These are phyloP conservation scores for Diutina ranongensis DNA, from an alignment of 1,139 yeast species.

Conservation along the genomic window DNA sequence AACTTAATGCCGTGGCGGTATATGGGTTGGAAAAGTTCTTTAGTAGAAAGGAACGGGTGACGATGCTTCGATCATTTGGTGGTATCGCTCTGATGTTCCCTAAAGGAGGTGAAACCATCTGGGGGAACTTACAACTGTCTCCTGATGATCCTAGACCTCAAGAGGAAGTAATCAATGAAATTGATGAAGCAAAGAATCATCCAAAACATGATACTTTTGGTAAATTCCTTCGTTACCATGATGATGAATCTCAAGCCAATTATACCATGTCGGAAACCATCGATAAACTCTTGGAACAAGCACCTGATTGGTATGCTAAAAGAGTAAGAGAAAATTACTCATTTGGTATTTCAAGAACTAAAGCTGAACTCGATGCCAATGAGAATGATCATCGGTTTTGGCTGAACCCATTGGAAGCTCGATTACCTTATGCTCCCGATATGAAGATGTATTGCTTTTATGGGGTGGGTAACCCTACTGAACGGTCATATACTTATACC, in stretches of 20 bases:
- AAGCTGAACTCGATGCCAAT: slow-evolving; percentile 48
- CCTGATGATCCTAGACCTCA: slow-evolving; percentile 44
- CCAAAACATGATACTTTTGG: slow-evolving; percentile 43
- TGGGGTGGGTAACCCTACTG: slow-evolving; percentile 94
- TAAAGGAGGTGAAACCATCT: slow-evolving; percentile 79
- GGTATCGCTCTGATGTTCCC: slow-evolving; percentile 95
- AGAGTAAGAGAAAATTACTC: slow-evolving; percentile 66
- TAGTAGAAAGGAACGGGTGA: slow-evolving; percentile 79
- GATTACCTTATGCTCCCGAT: slow-evolving; percentile 88
- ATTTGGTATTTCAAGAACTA: slow-evolving; percentile 57
- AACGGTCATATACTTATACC: slow-evolving; percentile 77
- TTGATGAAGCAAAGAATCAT: neutral
- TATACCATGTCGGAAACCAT: slow-evolving; percentile 58
- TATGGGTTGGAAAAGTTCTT: slow-evolving; percentile 92
- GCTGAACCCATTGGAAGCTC: slow-evolving; percentile 87
- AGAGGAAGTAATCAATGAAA: slow-evolving; percentile 11
- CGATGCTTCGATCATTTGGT: slow-evolving; percentile 77
- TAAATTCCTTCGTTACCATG: slow-evolving; percentile 52
- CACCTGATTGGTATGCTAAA: slow-evolving; percentile 68
- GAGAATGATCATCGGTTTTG: slow-evolving; percentile 67
- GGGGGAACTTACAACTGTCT: slow-evolving; percentile 61
- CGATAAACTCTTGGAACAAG: slow-evolving; percentile 46
- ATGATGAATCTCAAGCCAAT: slow-evolving; percentile 27
- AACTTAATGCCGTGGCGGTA: slow-evolving; percentile 82
- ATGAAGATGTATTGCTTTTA: slow-evolving; percentile 83